Base-by-base conservation (phyloP, 2,329 filamentous ascomycete genomes). In the Colletotrichum liriopes region DNA sequence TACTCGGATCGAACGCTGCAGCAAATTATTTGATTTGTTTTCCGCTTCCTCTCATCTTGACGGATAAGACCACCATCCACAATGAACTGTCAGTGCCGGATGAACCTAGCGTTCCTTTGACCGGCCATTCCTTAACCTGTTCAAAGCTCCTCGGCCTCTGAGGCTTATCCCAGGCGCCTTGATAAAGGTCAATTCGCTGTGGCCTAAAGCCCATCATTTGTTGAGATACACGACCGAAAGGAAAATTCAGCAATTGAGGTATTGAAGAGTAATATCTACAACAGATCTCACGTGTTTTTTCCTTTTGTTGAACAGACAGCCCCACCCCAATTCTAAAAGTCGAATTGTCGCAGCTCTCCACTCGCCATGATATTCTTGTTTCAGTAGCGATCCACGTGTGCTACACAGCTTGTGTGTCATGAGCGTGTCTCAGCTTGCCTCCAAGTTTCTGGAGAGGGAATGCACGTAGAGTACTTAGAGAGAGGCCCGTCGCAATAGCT, bases 91-190 rank as follows among this genome's bases (percentile, higher is more conserved):
- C 29, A 41, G 39, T 69, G 59, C 37, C 37, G 52, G 69, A 72
- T 54, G 65, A 72, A 72, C 69, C 26, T 64, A n/a, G 49, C 11
- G 47, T 64, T 60, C 52, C 23, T 43, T 20, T 43, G 52, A 29
- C 41, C 29, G 39, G 35, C 23, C 39, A 49, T 54, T 43, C 39
- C 43, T 54, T 59, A 45, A 16, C 32, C 41, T 23, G 18, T n/a
- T 23, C 20, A 12, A 9, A 23, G 26, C 6, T 26, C 39, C 29
- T 29, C 18, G 8, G 41, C 18, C 5, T 11, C 23, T 35, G 29
- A 65, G n/a, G 29, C 26, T 59, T 52, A 29, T 35, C 35, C 37
- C 8, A 11, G 37, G 45, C 9, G 45, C 59, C 26, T 49, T 59
- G 26, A 37, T 51, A 64, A 23, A 29, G 61, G 61, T 35, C 61